Base-by-base conservation (phyloP, 2,329 filamentous ascomycete species). In the Colletotrichum sp. region DNA sequence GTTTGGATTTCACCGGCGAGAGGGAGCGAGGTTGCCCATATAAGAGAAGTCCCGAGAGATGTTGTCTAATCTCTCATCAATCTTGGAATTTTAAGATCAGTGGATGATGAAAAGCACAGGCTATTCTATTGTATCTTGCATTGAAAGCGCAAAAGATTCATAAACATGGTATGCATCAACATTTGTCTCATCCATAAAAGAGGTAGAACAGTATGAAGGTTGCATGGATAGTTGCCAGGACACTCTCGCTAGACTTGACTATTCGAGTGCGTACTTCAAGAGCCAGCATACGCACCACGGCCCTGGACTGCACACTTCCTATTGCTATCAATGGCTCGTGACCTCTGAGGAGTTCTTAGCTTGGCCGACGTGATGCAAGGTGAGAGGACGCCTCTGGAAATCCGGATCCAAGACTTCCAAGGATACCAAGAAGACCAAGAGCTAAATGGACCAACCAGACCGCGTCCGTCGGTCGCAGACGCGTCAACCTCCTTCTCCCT, bases 361-460 rank as follows among this genome's bases (percentile, higher is more conserved):
- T 44, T 44, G 16, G 36, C 36, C 36, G 36, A 44, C 36, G 36
- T 44, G 36, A 44, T 44, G 36, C 36, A n/a, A 44, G 16, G 8
- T 44, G 16, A 44, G 36, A 39, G 1, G 5, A 9, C 16, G 36
- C 36, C 36, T 18, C 36, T 18, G 5, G 5, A 39, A 18, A 18
- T 39, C 1, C 0, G 36, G 16, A 49, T n/a, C 52, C 64, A 65
- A 65, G 69, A 39, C n/a, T 12, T 10, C 69, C 69, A 71, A 65
- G 59, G 16, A 36, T n/a, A 52, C 39, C 70, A 67, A 72, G 62
- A 32, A 3, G 2, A 15, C 34, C 36, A 66, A 44, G 63, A 24
- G 21, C 0, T 24, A 15, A n/a, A 15, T 26, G 30, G 32, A 24
- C 60, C 60, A 64, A 62, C 26, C 59, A 62, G 10, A 21, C 15